A percentile compares a stretch with the other conserved stretches of the same genome.
Evolutionary conservation across 805 yeast genomes (phyloP).

Genomic region (Wickerhamiella alocasiicola): DNA sequence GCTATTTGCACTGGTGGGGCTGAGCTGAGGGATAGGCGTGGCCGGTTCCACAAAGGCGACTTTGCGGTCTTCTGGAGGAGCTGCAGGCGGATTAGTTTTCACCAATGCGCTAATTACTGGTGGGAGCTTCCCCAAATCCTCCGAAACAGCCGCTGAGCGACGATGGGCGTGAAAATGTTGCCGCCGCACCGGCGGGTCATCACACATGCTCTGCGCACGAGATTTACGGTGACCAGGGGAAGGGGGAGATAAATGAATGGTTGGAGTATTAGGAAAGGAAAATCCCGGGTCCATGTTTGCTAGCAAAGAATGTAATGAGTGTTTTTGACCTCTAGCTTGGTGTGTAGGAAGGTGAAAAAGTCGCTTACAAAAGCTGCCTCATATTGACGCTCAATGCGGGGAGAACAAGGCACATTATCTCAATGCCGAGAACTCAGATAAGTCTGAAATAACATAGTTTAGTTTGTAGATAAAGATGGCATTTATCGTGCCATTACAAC

Average conservation of each 20-base stretch:
- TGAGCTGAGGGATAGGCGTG: background rate
- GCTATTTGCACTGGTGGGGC: slow-evolving; percentile 2
- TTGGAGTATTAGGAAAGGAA: slow-evolving; percentile 5
- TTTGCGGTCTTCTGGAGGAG: slow-evolving; percentile 7
- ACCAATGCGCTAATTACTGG: background rate
- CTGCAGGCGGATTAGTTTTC: background rate
- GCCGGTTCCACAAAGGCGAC: slow-evolving; percentile 11
- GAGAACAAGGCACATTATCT: no score
- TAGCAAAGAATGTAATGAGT: slow-evolving; percentile 6
- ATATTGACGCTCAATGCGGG: no score
- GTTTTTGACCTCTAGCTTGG: slow-evolving; percentile 6
- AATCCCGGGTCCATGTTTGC: slow-evolving; percentile 8
- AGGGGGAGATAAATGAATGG: slow-evolving; percentile 6
- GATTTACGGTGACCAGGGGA: slow-evolving; percentile 1
- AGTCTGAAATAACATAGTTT: no score
- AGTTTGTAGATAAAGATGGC: no score
- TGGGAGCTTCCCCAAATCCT: slow-evolving; percentile 17
- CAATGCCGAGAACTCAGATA: no score
- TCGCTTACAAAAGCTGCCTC: background rate
- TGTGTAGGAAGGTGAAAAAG: slow-evolving; percentile 8
- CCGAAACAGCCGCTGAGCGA: slow-evolving; percentile 24
- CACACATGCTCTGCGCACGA: slow-evolving; percentile 9
- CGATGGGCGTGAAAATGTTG: slow-evolving; percentile 19
- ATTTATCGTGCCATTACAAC: no score
- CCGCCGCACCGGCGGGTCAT: slow-evolving; percentile 9